phyloP scores from a whole-genome alignment of 2,329 filamentous ascomycete species.

The Fusarium tricinctum region DNA sequence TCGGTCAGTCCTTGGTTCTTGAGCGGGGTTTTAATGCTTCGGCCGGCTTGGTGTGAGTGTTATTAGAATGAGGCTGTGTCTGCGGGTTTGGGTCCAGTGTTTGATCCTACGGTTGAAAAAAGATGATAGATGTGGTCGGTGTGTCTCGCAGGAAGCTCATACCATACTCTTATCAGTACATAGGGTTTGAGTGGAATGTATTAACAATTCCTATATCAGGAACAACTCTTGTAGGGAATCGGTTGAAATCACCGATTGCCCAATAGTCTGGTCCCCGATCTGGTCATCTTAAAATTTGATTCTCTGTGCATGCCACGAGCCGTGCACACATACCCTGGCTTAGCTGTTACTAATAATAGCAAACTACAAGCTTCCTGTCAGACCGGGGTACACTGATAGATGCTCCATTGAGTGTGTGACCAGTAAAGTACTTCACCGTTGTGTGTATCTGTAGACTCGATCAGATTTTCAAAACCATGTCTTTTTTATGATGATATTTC shows the following conservation, averaged over 20 bases:
- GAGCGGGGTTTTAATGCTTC: slow-evolving; percentile 4
- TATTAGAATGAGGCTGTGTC: slow-evolving; percentile 31
- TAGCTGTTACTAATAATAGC: slow-evolving; percentile 35
- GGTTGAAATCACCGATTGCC: not conserved
- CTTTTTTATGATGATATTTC: not conserved
- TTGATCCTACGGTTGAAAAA: slow-evolving; percentile 19
- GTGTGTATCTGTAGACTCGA: not conserved
- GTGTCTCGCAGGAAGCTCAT: not conserved
- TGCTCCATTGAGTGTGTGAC: slow-evolving; percentile 13
- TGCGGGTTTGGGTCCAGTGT: slow-evolving; percentile 13
- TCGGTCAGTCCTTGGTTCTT: slow-evolving; percentile 14
- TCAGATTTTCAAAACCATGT: not conserved
- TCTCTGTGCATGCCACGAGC: slow-evolving; percentile 1
- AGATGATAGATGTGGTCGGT: not conserved
- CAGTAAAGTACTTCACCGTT: not conserved
- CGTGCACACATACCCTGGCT: slow-evolving; percentile 25
- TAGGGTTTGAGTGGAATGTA: not conserved
- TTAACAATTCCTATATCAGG: not conserved
- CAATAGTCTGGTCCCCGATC: slow-evolving; percentile 3
- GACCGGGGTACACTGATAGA: slow-evolving; percentile 26
- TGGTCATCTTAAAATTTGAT: slow-evolving; percentile 9
- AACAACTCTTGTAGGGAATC: not conserved
- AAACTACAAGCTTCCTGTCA: slow-evolving; percentile 36
- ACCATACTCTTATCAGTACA: not conserved
- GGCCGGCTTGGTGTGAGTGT: slow-evolving; percentile 3